Percentiles rank a stretch among this genome's conserved stretches.
Conservation (phyloP, 2,329 filamentous ascomycete species). For the Aspergillus amoenus region DNA sequence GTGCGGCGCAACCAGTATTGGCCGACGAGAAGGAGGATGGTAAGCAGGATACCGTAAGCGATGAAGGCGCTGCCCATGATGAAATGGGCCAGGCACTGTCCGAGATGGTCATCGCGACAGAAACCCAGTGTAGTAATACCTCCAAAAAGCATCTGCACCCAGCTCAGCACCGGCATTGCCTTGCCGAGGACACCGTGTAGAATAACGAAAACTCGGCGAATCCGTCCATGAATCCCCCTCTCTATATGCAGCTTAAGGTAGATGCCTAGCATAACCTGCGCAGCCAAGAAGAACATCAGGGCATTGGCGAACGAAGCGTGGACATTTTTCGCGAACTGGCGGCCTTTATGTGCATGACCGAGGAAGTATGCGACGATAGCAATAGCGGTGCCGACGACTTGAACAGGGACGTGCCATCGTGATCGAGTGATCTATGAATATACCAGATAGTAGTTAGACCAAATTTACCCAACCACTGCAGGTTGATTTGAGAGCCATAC, state of each 20-base stretch:
- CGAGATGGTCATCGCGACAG: slow-evolving; percentile 85
- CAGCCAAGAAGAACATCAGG: slow-evolving; percentile 75
- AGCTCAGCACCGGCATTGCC: slow-evolving; percentile 78
- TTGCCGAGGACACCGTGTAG: slow-evolving; percentile 83
- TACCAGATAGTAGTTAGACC: slow-evolving; percentile 1
- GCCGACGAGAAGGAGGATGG: slow-evolving; percentile 81
- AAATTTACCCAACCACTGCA: neutral
- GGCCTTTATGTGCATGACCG: slow-evolving; percentile 84
- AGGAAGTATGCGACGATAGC: slow-evolving; percentile 85
- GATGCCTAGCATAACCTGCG: slow-evolving; percentile 75
- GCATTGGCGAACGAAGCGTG: slow-evolving; percentile 78
- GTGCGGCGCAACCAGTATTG: slow-evolving; percentile 81
- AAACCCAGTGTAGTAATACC: slow-evolving; percentile 91
- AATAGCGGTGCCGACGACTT: slow-evolving; percentile 71
- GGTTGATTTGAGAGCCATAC: slow-evolving; percentile 47
- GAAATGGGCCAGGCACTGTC: slow-evolving; percentile 93
- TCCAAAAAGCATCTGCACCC: slow-evolving; percentile 94
- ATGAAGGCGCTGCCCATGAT: slow-evolving; percentile 99
- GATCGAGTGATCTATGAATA: slow-evolving; percentile 73
- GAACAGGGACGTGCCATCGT: slow-evolving; percentile 90
- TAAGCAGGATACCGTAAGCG: slow-evolving; percentile 84
- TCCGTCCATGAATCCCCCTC: slow-evolving; percentile 74
- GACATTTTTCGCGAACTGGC: slow-evolving; percentile 78
- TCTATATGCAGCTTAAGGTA: slow-evolving; percentile 90
- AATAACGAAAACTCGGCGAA: slow-evolving; percentile 69